Evolutionary conservation across 768 basidiomycete genomes (phyloP).

Genomic region (Gloeophyllum trabeum): DNA sequence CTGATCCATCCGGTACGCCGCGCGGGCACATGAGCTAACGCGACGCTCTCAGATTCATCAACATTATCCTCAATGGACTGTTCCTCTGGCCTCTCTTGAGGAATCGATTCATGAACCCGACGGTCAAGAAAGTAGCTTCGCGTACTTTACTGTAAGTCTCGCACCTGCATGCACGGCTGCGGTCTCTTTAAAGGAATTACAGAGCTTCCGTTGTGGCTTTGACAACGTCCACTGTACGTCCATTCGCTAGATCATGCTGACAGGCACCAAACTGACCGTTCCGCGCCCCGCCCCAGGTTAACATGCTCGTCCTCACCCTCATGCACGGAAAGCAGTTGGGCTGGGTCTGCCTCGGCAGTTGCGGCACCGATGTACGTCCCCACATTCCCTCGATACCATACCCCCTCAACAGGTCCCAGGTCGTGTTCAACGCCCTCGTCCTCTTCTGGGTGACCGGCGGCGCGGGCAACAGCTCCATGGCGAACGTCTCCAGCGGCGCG

Average conservation of each 20-base stretch:
- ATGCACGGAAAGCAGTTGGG: constrained; percentile 33
- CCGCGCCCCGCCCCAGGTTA: constrained; percentile 14
- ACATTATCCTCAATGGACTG: constrained; percentile 26
- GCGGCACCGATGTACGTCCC: constrained; percentile 24
- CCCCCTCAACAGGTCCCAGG: constrained; percentile 14
- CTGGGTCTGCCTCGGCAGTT: constrained; percentile 35
- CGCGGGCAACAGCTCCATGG: neutral
- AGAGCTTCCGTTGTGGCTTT: constrained; percentile 36
- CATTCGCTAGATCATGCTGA: neutral
- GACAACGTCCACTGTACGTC: constrained; percentile 31
- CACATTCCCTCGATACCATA: neutral
- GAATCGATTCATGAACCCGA: constrained; percentile 19
- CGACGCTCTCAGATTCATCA: constrained; percentile 16
- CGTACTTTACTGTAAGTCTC: constrained; percentile 29
- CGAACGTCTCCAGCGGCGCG: neutral
- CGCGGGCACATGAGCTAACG: neutral
- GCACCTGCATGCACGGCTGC: neutral
- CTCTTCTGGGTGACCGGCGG: constrained; percentile 32
- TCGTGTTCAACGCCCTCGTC: constrained; percentile 33
- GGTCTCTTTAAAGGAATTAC: neutral
- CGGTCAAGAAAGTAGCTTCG: constrained; percentile 25
- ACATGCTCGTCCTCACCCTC: constrained; percentile 33
- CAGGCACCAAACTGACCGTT: neutral
- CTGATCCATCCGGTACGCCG: constrained; percentile 2
- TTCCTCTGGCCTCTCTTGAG: constrained; percentile 36